Conservation (phyloP, 345 rosid species). For the Moricandia moricandioides region DNA sequence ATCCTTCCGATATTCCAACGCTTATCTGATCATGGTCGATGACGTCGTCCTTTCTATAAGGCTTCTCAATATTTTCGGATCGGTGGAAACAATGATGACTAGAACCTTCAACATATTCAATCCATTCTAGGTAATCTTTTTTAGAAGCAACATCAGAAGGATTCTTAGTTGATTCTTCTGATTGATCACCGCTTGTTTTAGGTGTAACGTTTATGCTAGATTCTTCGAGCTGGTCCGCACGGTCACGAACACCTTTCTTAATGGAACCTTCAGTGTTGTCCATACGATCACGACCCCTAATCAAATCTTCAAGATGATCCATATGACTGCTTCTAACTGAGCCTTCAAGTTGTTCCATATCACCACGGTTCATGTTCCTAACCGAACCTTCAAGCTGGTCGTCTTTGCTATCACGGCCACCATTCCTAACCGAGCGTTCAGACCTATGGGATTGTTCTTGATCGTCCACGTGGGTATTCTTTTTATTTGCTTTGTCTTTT, state of each 20-base stretch:
- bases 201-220: slow-evolving; percentile 2
- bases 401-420: slow-evolving; percentile 10
- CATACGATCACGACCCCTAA: slow-evolving; percentile 23
- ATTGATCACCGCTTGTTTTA: slow-evolving; percentile 5
- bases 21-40: slow-evolving; percentile 16
- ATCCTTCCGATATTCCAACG: slow-evolving; percentile 33
- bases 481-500: slow-evolving; percentile 24
- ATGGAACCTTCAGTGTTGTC: slow-evolving; percentile 12
- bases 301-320: slow-evolving; percentile 36
- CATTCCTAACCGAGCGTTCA: slow-evolving; percentile 21
- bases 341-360: slow-evolving; percentile 15
- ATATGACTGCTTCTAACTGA: slow-evolving; percentile 22
- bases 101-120: slow-evolving; percentile 36
- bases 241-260: neutral
- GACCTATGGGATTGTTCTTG: neutral
- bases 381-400: slow-evolving; percentile 20
- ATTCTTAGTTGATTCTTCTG: neutral
- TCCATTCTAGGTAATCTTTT: slow-evolving; percentile 38
- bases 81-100: slow-evolving; percentile 37
- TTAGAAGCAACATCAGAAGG: slow-evolving; percentile 24
- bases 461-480: slow-evolving; percentile 11
- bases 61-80: neutral
- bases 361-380: slow-evolving; percentile 6
- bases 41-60: neutral
- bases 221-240: slow-evolving; percentile 14